Conservation (phyloP, 1,139 yeast species). For the Debaryomyces singareniensis region DNA sequence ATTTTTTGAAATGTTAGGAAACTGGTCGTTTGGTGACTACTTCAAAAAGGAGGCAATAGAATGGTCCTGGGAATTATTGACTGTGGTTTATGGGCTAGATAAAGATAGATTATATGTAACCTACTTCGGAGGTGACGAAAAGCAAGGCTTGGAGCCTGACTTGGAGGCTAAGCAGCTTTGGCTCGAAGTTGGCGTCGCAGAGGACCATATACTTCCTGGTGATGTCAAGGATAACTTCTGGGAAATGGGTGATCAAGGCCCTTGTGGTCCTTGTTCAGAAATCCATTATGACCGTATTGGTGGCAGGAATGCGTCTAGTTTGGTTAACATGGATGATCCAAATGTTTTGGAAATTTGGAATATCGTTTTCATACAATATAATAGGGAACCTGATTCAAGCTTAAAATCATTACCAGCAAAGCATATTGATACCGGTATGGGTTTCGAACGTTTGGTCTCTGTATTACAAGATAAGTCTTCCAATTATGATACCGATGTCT, state of each 20-base stretch:
- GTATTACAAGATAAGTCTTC: conserved; percentile 85
- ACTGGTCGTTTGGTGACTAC: conserved; percentile 99
- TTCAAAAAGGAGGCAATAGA: conserved; percentile 89
- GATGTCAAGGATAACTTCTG: conserved; percentile 88
- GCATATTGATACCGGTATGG: conserved; percentile 98
- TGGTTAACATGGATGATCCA: conserved; percentile 96
- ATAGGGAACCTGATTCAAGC: conserved; percentile 85
- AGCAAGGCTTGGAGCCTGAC: conserved; percentile 85
- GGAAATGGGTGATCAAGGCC: conserved; percentile 99
- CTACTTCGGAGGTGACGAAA: conserved; percentile 88
- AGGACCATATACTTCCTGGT: conserved; percentile 91
- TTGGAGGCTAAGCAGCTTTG: conserved; percentile 86
- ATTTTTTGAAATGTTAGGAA: conserved; percentile 97
- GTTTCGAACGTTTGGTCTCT: conserved; percentile 94
- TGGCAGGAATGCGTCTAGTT: conserved; percentile 85
- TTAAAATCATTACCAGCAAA: conserved; percentile 82
- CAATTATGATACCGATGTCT: conserved; percentile 96
- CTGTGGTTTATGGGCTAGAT: conserved; percentile 74
- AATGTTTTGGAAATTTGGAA: conserved; percentile 98
- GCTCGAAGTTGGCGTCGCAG: conserved; percentile 82
- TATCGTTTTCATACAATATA: conserved; percentile 91
- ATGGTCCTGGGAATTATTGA: conserved; percentile 87
- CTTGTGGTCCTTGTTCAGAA: conserved; percentile 99
- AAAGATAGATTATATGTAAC: conserved; percentile 84
- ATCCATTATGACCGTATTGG: conserved; percentile 97